A percentile compares a stretch with the other conserved stretches of the same genome.
phyloP scores from a whole-genome alignment of 2,329 filamentous ascomycete species.

The Beauveria varroae region DNA sequence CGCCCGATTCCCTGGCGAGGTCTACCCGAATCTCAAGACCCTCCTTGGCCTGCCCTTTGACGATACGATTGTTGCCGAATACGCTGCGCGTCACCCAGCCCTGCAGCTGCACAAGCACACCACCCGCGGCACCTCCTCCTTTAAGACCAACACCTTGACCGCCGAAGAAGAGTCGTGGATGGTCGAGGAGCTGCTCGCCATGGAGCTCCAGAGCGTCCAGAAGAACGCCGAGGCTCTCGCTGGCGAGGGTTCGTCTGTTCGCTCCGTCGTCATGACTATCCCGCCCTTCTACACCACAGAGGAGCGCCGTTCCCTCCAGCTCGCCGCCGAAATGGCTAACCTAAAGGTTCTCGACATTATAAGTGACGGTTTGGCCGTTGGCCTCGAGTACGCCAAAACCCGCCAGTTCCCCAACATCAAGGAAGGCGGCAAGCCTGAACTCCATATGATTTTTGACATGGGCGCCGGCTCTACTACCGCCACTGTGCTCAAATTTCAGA shows the following conservation, averaged over 20 bases:
- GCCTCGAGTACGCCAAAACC: constrained; percentile 88
- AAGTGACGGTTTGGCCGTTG: constrained; percentile 86
- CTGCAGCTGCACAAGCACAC: constrained; percentile 58
- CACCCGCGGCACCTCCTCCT: constrained; percentile 63
- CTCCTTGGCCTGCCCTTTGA: constrained; percentile 68
- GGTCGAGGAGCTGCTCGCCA: constrained; percentile 89
- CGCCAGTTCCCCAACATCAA: constrained; percentile 80
- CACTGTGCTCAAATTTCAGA: constrained; percentile 83
- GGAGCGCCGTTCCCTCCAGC: constrained; percentile 78
- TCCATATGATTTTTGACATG: constrained; percentile 96
- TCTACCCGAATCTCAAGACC: constrained; percentile 89
- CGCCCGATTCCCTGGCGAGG: constrained; percentile 82
- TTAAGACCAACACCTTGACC: constrained; percentile 66
- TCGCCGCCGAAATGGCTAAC: constrained; percentile 81
- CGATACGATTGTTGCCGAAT: constrained; percentile 58
- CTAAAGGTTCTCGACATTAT: constrained; percentile 78
- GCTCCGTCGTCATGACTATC: constrained; percentile 80
- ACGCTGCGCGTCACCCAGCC: constrained; percentile 69
- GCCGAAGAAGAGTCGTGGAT: constrained; percentile 59
- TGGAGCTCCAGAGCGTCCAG: constrained; percentile 89
- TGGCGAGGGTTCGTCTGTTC: constrained; percentile 64
- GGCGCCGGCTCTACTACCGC: constrained; percentile 91
- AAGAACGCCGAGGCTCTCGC: constrained; percentile 81
- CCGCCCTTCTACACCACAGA: constrained; percentile 85
- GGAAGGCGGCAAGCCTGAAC: constrained; percentile 78